Base-by-base conservation (phyloP, 2,329 filamentous ascomycete species). In the Ramichloridium luteum region DNA sequence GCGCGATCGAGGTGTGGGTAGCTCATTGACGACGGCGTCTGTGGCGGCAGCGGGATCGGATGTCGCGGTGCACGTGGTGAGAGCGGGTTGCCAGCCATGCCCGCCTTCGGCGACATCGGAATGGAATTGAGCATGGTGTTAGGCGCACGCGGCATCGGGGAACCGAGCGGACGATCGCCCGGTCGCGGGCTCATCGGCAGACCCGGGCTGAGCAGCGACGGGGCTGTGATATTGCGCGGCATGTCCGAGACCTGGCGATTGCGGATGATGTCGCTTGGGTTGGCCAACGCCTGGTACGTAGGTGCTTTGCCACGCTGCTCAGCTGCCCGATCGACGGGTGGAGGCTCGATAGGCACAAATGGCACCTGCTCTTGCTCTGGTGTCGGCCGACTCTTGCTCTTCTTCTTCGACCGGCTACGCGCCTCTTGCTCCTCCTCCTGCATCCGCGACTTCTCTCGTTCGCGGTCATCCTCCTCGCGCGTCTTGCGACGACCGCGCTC, bases 391-490 rank as follows among this genome's bases (percentile, higher is more conserved):
- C 38, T 69, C 61, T 68, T 66, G 44, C 63, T 67, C 45, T 65
- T 65, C 64, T 80, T 83, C 53, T 80, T 82, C 0, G 81, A 86
- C 16, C 72, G 60, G 54, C 80, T 85, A 36, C 78, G 70, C n/a
- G n/a, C n/a, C n/a, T n/a, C n/a, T 16, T 70, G 66, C 48, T 83
- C 77, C 9, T 77, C 72, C 33, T 53, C 48, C 48, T 74, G 68
- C 28, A 70, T 53, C 1, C 70, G 73, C n/a, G 76, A 55, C 10
- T 74, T 64, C 50, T 88, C 82, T 28, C 86, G 74, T 33, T 83
- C 72, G 33, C 69, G 68, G 44, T 94, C 84, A 48, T 94, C 86
- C 39, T 93, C 83, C 53, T 88, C 84, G 31, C 86, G 72, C 3
- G 85, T 93, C 55, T 80, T 83, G 45, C 83, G 70, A 37, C 85